Percentiles rank a stretch among this genome's conserved stretches.
Conservation (phyloP, 805 yeast genomes). For the Candida hispaniensis region DNA sequence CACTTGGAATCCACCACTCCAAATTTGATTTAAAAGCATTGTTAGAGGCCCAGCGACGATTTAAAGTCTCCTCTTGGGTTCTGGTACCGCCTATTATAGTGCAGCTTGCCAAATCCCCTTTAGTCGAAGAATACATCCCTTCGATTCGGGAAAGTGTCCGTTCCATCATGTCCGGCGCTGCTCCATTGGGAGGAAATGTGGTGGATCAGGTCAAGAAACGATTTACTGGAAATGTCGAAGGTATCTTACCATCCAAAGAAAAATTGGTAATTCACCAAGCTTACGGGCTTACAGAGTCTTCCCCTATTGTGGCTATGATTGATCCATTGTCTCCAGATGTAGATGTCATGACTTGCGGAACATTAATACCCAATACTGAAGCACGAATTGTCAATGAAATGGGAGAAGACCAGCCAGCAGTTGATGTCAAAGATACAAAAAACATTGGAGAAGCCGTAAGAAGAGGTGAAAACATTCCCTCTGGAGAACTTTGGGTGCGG, state of each 20-base stretch:
- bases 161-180: constrained; percentile 37
- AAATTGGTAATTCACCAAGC: constrained; percentile 14
- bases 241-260: constrained; percentile 1
- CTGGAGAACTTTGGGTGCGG: constrained; percentile 42
- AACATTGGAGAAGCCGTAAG: constrained; percentile 10
- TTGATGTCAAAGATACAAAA: constrained; percentile 6
- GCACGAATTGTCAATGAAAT: constrained; percentile 13
- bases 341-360: constrained; percentile 12
- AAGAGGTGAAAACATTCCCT: constrained; percentile 16
- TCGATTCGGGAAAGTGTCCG: constrained; percentile 34
- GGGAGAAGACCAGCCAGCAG: constrained; percentile 14
- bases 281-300: constrained; percentile 6
- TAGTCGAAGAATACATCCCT: constrained; percentile 33
- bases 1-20: constrained; percentile 23
- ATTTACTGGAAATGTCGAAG: constrained; percentile 11
- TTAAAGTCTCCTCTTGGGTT: constrained; percentile 32
- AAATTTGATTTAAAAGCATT: constrained; percentile 29
- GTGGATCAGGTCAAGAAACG: constrained; percentile 7
- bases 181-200: constrained; percentile 31
- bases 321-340: constrained; percentile 8
- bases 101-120: constrained; percentile 37
- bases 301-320: constrained; percentile 9
- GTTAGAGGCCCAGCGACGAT: constrained; percentile 23
- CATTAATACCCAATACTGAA: constrained; percentile 9
- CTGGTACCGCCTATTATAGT: constrained; percentile 37